Percentiles rank a stretch among this genome's conserved stretches.
Conservation (phyloP, 2,329 filamentous ascomycete genomes). For the Massarina eburnea region DNA sequence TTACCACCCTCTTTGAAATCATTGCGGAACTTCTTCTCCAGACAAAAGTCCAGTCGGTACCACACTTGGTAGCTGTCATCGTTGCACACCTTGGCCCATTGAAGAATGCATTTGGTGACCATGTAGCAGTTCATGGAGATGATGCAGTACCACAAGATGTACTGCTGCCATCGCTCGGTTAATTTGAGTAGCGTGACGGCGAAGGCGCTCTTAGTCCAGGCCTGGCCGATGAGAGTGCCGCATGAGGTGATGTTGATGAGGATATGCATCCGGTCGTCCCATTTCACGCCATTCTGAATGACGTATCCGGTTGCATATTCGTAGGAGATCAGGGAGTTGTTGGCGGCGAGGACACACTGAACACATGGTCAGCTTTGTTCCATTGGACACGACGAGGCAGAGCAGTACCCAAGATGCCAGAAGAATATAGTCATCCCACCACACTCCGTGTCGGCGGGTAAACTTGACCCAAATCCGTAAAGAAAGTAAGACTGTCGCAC, state of each 20-base stretch:
- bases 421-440: conserved; percentile 46
- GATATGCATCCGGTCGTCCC: conserved; percentile 57
- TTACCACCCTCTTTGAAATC: conserved; percentile 56
- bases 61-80: conserved; percentile 49
- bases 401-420: conserved; percentile 36
- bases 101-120: conserved; percentile 51
- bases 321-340: conserved; percentile 50
- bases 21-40: conserved; percentile 43
- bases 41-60: conserved; percentile 52
- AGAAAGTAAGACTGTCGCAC: conserved; percentile 39
- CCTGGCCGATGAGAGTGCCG: conserved; percentile 42
- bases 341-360: conserved; percentile 48
- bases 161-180: conserved; percentile 48
- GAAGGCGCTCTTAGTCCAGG: conserved; percentile 43
- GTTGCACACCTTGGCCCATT: conserved; percentile 53
- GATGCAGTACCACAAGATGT: conserved; percentile 54
- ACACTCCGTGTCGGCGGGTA: conserved; percentile 42
- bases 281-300: conserved; percentile 35
- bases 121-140: conserved; percentile 53
- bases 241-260: conserved; percentile 51
- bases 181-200: conserved; percentile 46
- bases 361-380: conserved; percentile 8
- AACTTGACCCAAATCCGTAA: conserved; percentile 42
- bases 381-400: neutral
- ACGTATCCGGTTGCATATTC: conserved; percentile 55